Evolutionary conservation across 139 green algal species (phyloP).

Genomic region (Coccomyxa sp.): DNA sequence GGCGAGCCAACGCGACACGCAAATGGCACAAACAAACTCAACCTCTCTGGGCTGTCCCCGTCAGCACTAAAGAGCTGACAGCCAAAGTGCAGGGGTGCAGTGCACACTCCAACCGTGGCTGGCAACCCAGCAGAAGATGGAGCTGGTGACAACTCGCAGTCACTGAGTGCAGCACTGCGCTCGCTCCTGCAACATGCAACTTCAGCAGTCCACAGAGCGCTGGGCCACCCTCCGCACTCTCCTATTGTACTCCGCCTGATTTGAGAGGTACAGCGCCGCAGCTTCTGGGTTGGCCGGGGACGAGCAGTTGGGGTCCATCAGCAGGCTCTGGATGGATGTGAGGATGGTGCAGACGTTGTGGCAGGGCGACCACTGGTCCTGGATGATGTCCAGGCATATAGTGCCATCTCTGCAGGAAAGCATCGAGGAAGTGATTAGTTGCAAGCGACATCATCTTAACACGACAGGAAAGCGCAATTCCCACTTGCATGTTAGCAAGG

Average conservation of each 20-base stretch:
- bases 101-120: too few species aligned
- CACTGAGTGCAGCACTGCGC: too few species aligned
- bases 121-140: too few species aligned
- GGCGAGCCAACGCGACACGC: too few species aligned
- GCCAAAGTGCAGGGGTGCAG: too few species aligned
- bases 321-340: slow-evolving; percentile 81
- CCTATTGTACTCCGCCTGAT: slow-evolving; percentile 77
- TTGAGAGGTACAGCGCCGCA: slow-evolving; percentile 64
- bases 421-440: not conserved
- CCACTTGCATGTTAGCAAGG: too few species aligned
- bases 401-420: slow-evolving; percentile 75
- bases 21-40: too few species aligned
- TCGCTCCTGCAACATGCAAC: too few species aligned
- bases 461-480: too few species aligned
- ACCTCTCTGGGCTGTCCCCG: too few species aligned
- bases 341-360: slow-evolving; percentile 90
- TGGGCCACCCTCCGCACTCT: slow-evolving; percentile 45
- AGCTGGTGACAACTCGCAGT: too few species aligned
- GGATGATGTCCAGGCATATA: slow-evolving; percentile 92
- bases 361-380: slow-evolving; percentile 82
- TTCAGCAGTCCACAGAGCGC: slow-evolving; percentile 40
- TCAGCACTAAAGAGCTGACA: too few species aligned
- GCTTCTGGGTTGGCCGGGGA: slow-evolving; percentile 90
- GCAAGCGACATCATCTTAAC: not conserved
- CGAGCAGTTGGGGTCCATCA: slow-evolving; percentile 88